These are phyloP conservation scores for Microsporum ferrugineum DNA, from an alignment of 2,329 filamentous ascomycete species.

Conservation along the genomic window DNA sequence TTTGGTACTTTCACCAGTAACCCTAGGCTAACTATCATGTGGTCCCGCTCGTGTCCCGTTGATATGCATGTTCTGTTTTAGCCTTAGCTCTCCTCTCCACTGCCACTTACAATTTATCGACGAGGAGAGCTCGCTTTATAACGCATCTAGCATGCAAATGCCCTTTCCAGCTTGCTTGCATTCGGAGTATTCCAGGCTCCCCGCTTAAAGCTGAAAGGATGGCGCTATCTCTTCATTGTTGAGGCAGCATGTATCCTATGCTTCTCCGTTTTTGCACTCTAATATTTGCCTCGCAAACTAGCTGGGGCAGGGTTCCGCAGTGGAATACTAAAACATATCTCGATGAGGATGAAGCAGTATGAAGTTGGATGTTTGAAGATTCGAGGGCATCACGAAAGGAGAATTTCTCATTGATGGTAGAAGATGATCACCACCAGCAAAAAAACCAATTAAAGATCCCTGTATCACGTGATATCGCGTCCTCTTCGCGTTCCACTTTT, in stretches of 20 bases:
- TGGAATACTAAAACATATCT: conserved; percentile 49
- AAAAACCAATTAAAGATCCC: not conserved
- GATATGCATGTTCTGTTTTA: conserved; percentile 58
- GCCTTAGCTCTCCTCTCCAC: conserved; percentile 52
- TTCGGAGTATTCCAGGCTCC: conserved; percentile 52
- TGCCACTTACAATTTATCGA: conserved; percentile 52
- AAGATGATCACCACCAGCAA: conserved; percentile 40
- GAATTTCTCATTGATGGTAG: conserved; percentile 48
- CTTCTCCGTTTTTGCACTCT: conserved; percentile 54
- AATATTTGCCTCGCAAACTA: conserved; percentile 56
- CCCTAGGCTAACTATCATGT: conserved; percentile 24
- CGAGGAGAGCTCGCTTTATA: conserved; percentile 66
- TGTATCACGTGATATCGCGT: not conserved
- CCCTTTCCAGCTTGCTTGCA: conserved; percentile 50
- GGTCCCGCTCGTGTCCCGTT: conserved; percentile 54
- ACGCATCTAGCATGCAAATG: conserved; percentile 63
- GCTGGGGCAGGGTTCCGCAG: conserved; percentile 54
- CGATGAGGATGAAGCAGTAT: conserved; percentile 45
- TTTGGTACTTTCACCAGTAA: not conserved
- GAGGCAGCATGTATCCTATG: conserved; percentile 50
- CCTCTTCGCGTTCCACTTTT: not conserved
- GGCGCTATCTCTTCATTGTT: conserved; percentile 46
- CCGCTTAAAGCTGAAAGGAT: conserved; percentile 36
- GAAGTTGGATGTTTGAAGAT: conserved; percentile 46
- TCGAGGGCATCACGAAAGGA: conserved; percentile 39